These are phyloP conservation scores for Ramaria sp. DNA, from an alignment of 768 basidiomycete genomes.

Conservation along the genomic window DNA sequence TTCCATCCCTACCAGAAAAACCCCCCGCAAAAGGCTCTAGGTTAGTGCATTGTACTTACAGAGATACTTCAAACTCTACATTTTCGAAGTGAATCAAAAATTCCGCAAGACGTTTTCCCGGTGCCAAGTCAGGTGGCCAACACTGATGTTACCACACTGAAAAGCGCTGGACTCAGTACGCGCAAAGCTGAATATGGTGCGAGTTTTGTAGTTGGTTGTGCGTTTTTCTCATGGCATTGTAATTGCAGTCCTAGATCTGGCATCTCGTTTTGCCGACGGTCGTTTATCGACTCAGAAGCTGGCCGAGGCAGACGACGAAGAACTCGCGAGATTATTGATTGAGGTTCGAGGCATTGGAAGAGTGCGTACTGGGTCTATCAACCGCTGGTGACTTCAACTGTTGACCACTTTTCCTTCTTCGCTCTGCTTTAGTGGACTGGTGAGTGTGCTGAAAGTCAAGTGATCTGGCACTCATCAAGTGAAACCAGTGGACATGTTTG, in stretches of 20 bases:
- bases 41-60: neutral
- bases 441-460: constrained; percentile 17
- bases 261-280: constrained; percentile 70
- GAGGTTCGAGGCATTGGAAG: constrained; percentile 72
- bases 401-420: neutral
- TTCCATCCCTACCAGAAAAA: constrained; percentile 64
- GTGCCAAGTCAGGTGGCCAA: constrained; percentile 55
- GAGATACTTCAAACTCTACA: neutral
- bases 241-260: constrained; percentile 60
- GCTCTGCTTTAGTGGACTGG: constrained; percentile 44
- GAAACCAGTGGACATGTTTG: constrained; percentile 77
- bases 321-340: constrained; percentile 62
- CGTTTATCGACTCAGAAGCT: constrained; percentile 66
- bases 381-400: neutral
- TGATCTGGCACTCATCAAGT: constrained; percentile 7
- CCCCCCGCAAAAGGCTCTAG: constrained; percentile 18
- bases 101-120: constrained; percentile 48
- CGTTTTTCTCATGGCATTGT: neutral
- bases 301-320: constrained; percentile 60
- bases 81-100: constrained; percentile 1
- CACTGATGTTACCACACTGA: constrained; percentile 46
- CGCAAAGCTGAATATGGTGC: constrained; percentile 88
- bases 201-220: constrained; percentile 14
- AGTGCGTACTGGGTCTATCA: constrained; percentile 27
- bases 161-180: constrained; percentile 64